phyloP scores from a whole-genome alignment of 495 filamentous ascomycete genomes.

The Bacidia rubella region DNA sequence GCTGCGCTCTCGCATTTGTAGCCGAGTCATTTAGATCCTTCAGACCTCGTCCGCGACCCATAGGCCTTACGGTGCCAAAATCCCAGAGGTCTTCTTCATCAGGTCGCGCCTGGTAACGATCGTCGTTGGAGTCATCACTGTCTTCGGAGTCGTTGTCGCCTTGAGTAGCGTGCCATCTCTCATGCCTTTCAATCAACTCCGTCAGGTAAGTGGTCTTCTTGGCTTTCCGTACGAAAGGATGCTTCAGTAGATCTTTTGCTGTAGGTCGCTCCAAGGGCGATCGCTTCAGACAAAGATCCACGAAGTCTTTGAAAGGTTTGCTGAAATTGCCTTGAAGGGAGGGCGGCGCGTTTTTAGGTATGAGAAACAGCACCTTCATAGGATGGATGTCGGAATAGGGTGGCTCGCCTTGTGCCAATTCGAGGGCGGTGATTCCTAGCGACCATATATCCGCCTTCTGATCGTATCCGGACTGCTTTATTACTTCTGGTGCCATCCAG shows the following conservation, averaged over 20 bases:
- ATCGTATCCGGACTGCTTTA: constrained; percentile 95
- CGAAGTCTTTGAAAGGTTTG: constrained; percentile 86
- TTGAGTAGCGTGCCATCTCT: constrained; percentile 68
- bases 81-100: constrained; percentile 87
- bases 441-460: constrained; percentile 99
- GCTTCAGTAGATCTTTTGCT: constrained; percentile 75
- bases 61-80: constrained; percentile 79
- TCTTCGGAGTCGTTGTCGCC: constrained; percentile 38
- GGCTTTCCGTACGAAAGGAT: constrained; percentile 77
- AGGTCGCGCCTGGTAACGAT: constrained; percentile 20
- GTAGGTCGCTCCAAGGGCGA: constrained; percentile 80
- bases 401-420: constrained; percentile 84
- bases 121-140: constrained; percentile 36
- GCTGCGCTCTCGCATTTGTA: constrained; percentile 44
- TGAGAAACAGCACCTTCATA: constrained; percentile 96
- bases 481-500: constrained; percentile 99
- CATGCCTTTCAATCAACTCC: constrained; percentile 80
- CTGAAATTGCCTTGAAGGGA: constrained; percentile 73
- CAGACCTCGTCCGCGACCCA: constrained; percentile 40
- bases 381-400: constrained; percentile 95
- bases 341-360: constrained; percentile 88
- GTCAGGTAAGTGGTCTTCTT: constrained; percentile 85
- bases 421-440: constrained; percentile 91
- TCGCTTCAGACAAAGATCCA: constrained; percentile 72
- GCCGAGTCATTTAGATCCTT: constrained; percentile 61